Base-by-base conservation (phyloP, 2,329 filamentous ascomycete species). In the Aspergillus neotritici region DNA sequence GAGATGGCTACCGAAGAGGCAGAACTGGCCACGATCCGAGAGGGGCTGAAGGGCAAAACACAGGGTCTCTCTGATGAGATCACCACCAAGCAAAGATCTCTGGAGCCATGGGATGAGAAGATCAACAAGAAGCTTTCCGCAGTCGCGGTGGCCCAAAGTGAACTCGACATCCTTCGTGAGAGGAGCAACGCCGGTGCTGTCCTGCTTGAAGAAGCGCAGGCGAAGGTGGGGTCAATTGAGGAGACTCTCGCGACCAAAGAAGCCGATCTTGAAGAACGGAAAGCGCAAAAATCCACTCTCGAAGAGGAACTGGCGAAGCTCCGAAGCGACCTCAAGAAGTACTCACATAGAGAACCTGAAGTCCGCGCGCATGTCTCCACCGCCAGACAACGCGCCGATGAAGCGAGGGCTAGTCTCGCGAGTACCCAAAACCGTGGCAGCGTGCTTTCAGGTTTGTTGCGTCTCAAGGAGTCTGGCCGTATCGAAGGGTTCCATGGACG, bases 401-500 rank as follows among this genome's bases (percentile, higher is more conserved):
- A 98, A 67, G 93, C 93, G 14, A 83, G 88, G 49, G 90, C 89
- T 4, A 96, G 86, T 63, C 76, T 98, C 37, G 86, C 89, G 2
- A 88, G 84, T 51, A 94, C 85, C 0, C 91, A 97, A 62, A 94
- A 88, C 10, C 87, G 94, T 52, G 88, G 93, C 51, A 94, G 93
- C 50, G 93, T 98, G 4, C 76, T 97, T 43, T 84, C 86, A 30
- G 91, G 90, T 0, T 71, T 98, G 25, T 94, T 96, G 85, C 84
- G 93, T 37, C 80, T 98, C 68, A 93, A 88, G 60, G 93, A 97
- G 60, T 96, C 93, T 15, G 93, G 93, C 10, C 86, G 93, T 63
- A 94, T 98, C 51, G 90, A 96, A 58, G 93, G 94, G 2, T 98
- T 98, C 69, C 89, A 98, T 59, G 93, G 93, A 17, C 83, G 93